These are phyloP conservation scores for Spongiforma sp. DNA, from an alignment of 1,284 basidiomycete genomes.

Conservation along the genomic window DNA sequence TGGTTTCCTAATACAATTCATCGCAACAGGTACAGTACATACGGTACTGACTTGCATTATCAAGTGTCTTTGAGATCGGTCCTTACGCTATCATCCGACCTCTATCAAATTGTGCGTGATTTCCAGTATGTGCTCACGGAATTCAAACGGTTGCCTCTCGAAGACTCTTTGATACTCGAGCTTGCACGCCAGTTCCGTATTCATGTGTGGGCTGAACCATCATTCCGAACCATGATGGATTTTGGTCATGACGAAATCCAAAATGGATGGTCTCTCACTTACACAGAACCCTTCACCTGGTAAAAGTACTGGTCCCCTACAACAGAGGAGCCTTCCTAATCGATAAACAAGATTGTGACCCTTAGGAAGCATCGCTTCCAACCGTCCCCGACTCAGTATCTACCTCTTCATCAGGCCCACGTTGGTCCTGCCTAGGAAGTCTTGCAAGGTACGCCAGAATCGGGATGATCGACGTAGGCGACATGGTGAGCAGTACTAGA, in stretches of 20 bases:
- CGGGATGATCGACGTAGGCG: conserved; percentile 6
- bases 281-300: background rate
- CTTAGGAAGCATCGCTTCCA: too few relatives aligned
- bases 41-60: background rate
- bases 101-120: background rate
- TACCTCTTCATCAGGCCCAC: background rate
- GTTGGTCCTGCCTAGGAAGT: conserved; percentile 1
- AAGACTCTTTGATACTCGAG: background rate
- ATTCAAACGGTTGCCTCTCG: background rate
- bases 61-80: background rate
- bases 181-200: background rate
- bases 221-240: background rate
- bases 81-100: background rate
- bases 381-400: conserved; percentile 8
- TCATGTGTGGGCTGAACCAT: background rate
- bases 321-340: too few relatives aligned
- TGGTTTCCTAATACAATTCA: background rate
- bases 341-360: too few relatives aligned
- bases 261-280: background rate
- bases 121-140: background rate
- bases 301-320: too few relatives aligned
- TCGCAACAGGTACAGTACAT: background rate
- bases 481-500: conserved; percentile 26
- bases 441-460: conserved; percentile 5
- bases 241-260: background rate